phyloP scores from a whole-genome alignment of 176 grass and related monocot genomes.

The Hyparrhenia diplandra region DNA sequence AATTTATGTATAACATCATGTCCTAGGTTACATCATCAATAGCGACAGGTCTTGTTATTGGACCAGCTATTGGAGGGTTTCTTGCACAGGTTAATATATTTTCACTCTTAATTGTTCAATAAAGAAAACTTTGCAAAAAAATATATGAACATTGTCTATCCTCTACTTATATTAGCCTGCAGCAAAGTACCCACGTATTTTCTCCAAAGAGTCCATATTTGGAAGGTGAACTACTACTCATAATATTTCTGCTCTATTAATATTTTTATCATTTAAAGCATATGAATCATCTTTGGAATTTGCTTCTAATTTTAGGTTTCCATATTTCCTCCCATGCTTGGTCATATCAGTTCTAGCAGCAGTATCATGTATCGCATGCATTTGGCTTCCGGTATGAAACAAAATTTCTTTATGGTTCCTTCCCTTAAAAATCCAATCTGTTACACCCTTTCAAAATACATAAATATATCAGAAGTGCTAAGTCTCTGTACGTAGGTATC shows the following conservation, averaged over 20 bases:
- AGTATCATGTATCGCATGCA: constrained; percentile 44
- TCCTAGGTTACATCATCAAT: constrained; percentile 54
- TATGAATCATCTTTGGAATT: background rate
- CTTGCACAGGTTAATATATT: constrained; percentile 46
- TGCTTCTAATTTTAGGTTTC: constrained; percentile 50
- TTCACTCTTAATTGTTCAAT: background rate
- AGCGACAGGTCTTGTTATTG: constrained; percentile 49
- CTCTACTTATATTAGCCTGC: constrained; percentile 46
- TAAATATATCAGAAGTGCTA: background rate
- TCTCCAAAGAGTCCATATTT: constrained; percentile 55
- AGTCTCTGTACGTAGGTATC: too few relatives aligned
- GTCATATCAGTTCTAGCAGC: constrained; percentile 54
- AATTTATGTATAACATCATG: background rate
- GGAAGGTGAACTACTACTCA: constrained; percentile 35
- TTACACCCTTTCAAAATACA: background rate
- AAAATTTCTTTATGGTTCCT: background rate
- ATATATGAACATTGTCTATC: background rate
- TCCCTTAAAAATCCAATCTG: background rate
- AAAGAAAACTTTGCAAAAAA: background rate
- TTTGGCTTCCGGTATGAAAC: constrained; percentile 59
- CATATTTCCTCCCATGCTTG: constrained; percentile 61
- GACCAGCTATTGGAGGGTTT: constrained; percentile 71
- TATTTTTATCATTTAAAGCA: background rate
- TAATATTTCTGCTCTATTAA: background rate
- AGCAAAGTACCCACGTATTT: constrained; percentile 47